These are phyloP conservation scores for Fomitopsis pulvina DNA, from an alignment of 768 basidiomycete genomes.

Conservation along the genomic window DNA sequence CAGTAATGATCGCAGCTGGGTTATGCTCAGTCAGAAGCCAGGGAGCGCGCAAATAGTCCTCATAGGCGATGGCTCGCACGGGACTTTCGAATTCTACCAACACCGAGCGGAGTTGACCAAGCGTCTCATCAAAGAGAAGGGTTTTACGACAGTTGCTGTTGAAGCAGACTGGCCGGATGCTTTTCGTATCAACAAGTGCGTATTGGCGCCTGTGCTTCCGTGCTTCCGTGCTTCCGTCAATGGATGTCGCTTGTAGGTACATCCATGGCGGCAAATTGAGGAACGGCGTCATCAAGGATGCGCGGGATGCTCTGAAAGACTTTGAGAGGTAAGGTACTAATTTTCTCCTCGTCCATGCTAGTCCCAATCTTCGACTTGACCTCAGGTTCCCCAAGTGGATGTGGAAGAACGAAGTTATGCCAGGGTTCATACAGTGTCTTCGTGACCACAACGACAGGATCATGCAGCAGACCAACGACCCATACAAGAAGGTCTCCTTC, in stretches of 20 bases:
- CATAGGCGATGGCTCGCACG: constrained; percentile 26
- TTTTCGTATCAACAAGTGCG: constrained; percentile 21
- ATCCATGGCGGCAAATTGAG: constrained; percentile 13
- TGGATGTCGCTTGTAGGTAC: constrained; percentile 8
- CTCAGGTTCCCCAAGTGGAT: constrained; percentile 25
- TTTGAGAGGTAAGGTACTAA: constrained; percentile 15
- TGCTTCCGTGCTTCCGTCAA: neutral
- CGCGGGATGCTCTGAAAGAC: constrained; percentile 12
- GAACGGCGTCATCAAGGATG: constrained; percentile 9
- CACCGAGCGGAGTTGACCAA: constrained; percentile 24
- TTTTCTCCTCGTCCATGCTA: neutral
- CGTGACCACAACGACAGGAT: constrained; percentile 15
- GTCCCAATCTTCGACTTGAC: neutral
- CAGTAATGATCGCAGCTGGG: neutral
- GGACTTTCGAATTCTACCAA: constrained; percentile 25
- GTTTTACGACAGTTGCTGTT: constrained; percentile 22
- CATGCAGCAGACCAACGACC: constrained; percentile 9
- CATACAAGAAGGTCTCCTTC: constrained; percentile 17
- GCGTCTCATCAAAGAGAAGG: constrained; percentile 23
- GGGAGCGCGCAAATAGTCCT: constrained; percentile 22
- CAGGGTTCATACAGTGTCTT: constrained; percentile 19
- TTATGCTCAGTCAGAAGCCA: constrained; percentile 5
- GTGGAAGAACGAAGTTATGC: constrained; percentile 26
- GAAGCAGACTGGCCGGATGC: constrained; percentile 30
- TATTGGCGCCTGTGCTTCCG: neutral